Base-by-base conservation (phyloP, 2,329 filamentous ascomycete genomes). In the Penicillium digitatum region DNA sequence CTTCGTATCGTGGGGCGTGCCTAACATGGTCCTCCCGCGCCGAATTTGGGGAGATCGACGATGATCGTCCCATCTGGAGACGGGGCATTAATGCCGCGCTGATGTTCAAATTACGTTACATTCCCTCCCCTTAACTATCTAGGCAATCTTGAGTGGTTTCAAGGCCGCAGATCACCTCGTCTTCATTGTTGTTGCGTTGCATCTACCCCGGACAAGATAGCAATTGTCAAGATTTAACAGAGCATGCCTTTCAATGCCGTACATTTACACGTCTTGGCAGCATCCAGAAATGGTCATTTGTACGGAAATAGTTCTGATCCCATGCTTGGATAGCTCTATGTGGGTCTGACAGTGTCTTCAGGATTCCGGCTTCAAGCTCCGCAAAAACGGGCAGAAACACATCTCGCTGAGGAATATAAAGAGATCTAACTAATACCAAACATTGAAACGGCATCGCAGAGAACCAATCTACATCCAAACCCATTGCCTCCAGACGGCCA, bases 31-130 rank as follows among this genome's bases (percentile, higher is more conserved):
- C 12, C 34, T 52, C 46, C 52, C 52, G 52, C 47, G 47, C 18
- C 35, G 14, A 37, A 26, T 43, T 14, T 24, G 35, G 43, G 32
- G 44, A 52, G 59, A 61, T 61, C 59, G 48, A 52, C 57, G 10
- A 27, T 3, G 18, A 32, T 4, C n/a, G 14, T 52, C 59, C 52
- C 46, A 14, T 59, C 55, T 48, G 49, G 59, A 45, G 57, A 43
- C 59, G 57, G 57, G 22, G 57, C 46, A 31, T 24, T 11, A 37
- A 12, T 40, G 40, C 59, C 57, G 59, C 40, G 32, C 45, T 32
- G 52, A 58, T 47, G 38, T 50, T 45, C 12, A 37, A 12, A 34
- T 34, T 32, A 45, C 20, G 40, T 11, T 20, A 10, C 1, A 24
- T 2, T 10, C 5, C 31, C 22, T 32, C 26, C 26, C 54, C 54